Evolutionary conservation across 2,329 filamentous ascomycete species (phyloP).

Genomic region (Hymenoscyphus repandus): DNA sequence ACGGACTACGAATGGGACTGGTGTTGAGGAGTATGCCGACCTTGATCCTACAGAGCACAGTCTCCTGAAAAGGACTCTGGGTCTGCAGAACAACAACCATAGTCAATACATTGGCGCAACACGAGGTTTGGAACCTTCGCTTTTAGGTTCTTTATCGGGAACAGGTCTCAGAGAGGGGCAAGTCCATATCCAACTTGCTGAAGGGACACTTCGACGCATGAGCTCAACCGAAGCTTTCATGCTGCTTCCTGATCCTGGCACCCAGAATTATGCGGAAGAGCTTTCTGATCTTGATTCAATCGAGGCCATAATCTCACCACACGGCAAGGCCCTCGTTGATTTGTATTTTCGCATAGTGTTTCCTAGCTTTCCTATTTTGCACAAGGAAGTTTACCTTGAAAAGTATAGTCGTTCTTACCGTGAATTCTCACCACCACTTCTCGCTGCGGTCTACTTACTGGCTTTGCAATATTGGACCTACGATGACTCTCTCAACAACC

Average conservation of each 20-base stretch:
- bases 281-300: conserved; percentile 30
- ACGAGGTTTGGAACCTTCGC: conserved; percentile 71
- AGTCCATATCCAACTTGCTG: conserved; percentile 58
- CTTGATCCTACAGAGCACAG: conserved; percentile 50
- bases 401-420: conserved; percentile 53
- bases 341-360: conserved; percentile 40
- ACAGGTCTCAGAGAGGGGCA: conserved; percentile 70
- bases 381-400: conserved; percentile 57
- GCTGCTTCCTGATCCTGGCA: conserved; percentile 67
- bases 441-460: conserved; percentile 58
- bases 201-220: conserved; percentile 64
- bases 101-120: conserved; percentile 78
- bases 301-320: conserved; percentile 25
- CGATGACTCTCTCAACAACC: conserved; percentile 45
- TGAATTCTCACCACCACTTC: conserved; percentile 53
- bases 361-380: conserved; percentile 44
- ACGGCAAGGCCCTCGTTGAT: conserved; percentile 24
- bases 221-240: conserved; percentile 72
- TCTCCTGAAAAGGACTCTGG: conserved; percentile 64
- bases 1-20: conserved; percentile 56
- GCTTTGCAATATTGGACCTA: conserved; percentile 58
- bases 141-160: conserved; percentile 63
- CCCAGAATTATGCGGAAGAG: conserved; percentile 50
- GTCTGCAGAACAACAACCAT: conserved; percentile 69
- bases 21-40: conserved; percentile 65